Conservation (phyloP, 768 basidiomycete species). For the Tulasnella sp. region DNA sequence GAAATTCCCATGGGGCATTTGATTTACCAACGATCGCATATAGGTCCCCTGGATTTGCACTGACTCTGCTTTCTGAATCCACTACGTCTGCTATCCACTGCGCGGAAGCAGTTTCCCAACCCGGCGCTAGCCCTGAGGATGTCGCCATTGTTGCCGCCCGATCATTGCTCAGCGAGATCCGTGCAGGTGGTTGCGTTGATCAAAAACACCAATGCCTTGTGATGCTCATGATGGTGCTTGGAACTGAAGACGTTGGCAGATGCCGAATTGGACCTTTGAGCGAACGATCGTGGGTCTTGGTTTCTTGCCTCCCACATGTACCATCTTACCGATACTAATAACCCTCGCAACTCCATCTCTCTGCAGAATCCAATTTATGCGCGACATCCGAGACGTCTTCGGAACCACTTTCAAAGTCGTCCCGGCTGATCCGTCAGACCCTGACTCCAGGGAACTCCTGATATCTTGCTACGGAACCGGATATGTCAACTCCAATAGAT, state of each 20-base stretch:
- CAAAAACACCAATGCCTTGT: constrained; percentile 82
- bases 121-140: constrained; percentile 87
- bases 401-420: constrained; percentile 92
- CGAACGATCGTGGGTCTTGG: constrained; percentile 65
- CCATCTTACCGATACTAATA: constrained; percentile 17
- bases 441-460: constrained; percentile 53
- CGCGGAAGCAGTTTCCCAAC: constrained; percentile 77
- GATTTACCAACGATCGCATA: neutral
- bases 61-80: constrained; percentile 85
- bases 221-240: constrained; percentile 87
- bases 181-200: constrained; percentile 85
- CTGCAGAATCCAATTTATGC: constrained; percentile 81
- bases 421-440: constrained; percentile 51
- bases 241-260: constrained; percentile 92
- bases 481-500: constrained; percentile 81
- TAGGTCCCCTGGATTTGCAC: constrained; percentile 94
- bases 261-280: constrained; percentile 84
- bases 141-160: constrained; percentile 79
- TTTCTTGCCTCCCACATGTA: constrained; percentile 10
- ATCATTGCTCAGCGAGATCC: constrained; percentile 71
- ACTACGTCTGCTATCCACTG: constrained; percentile 87
- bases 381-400: constrained; percentile 76
- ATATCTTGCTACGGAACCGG: constrained; percentile 92
- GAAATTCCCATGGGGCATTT: neutral
- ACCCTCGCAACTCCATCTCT: constrained; percentile 2